Evolutionary conservation across 306 rosid genomes (phyloP).

Genomic region (Vigna trinervia): DNA sequence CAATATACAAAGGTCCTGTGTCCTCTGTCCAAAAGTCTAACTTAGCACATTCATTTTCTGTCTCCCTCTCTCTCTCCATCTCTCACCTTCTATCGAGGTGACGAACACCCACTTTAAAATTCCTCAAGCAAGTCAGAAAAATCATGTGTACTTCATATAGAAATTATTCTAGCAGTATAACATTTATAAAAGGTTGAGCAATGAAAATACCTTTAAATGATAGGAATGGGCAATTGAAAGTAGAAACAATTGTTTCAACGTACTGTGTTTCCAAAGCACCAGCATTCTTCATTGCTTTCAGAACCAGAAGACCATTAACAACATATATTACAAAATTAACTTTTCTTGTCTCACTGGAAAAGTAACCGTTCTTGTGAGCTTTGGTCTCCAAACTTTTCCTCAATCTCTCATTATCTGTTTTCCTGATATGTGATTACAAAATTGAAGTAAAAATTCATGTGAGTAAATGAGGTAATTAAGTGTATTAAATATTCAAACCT

Average conservation of each 20-base stretch:
- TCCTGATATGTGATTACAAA: constrained; percentile 61
- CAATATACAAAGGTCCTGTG: neutral
- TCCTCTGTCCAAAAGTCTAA: neutral
- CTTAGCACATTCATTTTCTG: neutral
- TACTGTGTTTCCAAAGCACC: constrained; percentile 50
- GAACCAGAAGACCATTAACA: constrained; percentile 67
- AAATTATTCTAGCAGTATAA: neutral
- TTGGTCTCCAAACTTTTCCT: constrained; percentile 57
- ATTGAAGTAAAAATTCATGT: constrained; percentile 34
- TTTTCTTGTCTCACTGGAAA: constrained; percentile 54
- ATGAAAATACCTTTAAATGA: constrained; percentile 75
- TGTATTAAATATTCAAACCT: constrained; percentile 60
- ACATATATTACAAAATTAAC: constrained; percentile 80
- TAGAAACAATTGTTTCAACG: constrained; percentile 52
- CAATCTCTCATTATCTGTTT: constrained; percentile 58
- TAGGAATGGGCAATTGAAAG: constrained; percentile 70
- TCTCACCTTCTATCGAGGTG: neutral
- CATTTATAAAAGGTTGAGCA: neutral
- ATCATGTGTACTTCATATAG: constrained; percentile 3
- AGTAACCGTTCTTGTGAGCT: constrained; percentile 49
- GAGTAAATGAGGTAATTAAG: constrained; percentile 34
- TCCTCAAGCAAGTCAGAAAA: constrained; percentile 10
- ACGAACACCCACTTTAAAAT: neutral
- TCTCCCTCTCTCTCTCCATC: neutral
- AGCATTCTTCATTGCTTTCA: constrained; percentile 59